A percentile compares a stretch with the other conserved stretches of the same genome.
Conservation (phyloP, 148 eudicot species). For the Vaccinium corymbosum region DNA sequence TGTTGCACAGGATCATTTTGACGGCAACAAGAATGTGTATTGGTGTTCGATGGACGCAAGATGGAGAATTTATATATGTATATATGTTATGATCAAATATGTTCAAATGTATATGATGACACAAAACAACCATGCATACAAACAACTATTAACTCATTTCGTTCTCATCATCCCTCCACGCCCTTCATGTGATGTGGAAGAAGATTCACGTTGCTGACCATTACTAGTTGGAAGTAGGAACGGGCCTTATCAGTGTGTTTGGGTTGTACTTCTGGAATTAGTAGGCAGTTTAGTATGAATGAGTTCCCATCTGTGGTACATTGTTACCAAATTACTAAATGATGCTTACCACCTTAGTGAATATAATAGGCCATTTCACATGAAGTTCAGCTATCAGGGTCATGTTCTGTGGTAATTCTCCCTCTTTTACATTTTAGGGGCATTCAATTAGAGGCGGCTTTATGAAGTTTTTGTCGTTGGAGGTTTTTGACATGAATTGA, state of each 20-base stretch:
- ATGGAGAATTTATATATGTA: neutral
- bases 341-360: neutral
- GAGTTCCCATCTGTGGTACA: neutral
- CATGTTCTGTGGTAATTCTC: neutral
- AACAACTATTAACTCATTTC: neutral
- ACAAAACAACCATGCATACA: neutral
- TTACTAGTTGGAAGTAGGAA: neutral
- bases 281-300: neutral
- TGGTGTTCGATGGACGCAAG: neutral
- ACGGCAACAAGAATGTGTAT: neutral
- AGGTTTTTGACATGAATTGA: neutral
- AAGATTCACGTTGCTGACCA: neutral
- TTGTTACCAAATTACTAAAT: neutral
- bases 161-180: neutral
- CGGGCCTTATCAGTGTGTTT: neutral
- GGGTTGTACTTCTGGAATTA: neutral
- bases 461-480: neutral
- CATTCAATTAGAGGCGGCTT: neutral
- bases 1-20: neutral
- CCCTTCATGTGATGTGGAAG: neutral
- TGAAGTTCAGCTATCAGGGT: neutral
- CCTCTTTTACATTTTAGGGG: neutral
- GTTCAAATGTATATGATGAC: neutral
- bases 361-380: neutral
- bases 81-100: neutral